These are phyloP conservation scores for Backusella tuberculispora DNA, from an alignment of 192 early-diverging fungal species.

Conservation along the genomic window DNA sequence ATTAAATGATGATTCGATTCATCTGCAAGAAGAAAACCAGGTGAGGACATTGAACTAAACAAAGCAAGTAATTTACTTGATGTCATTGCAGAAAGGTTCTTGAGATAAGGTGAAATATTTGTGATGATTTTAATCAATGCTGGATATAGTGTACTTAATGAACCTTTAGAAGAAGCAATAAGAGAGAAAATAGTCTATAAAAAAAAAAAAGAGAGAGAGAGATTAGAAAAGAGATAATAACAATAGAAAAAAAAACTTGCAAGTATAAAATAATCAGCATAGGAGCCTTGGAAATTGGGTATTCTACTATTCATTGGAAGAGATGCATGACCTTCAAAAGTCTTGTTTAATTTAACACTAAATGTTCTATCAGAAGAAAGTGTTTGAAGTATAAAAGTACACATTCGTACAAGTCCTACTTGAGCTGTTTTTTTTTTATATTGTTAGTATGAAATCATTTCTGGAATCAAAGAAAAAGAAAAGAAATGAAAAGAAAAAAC, in stretches of 20 bases:
- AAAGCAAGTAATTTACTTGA: constrained; percentile 75
- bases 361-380: constrained; percentile 70
- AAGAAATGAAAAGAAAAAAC: neutral
- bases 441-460: neutral
- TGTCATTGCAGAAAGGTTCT: constrained; percentile 69
- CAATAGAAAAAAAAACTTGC: constrained; percentile 40
- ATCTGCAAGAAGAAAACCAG: constrained; percentile 81
- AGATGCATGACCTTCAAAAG: constrained; percentile 65
- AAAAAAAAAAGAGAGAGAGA: neutral
- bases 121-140: constrained; percentile 74
- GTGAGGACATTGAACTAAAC: constrained; percentile 74
- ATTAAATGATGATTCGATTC: constrained; percentile 76
- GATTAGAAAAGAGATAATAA: neutral
- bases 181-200: constrained; percentile 74
- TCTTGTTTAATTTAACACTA: constrained; percentile 65
- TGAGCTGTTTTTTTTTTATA: constrained; percentile 45
- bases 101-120: constrained; percentile 84
- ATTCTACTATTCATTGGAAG: constrained; percentile 58
- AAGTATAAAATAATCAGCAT: constrained; percentile 83
- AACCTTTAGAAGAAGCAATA: constrained; percentile 72
- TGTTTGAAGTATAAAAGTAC: constrained; percentile 69
- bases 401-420: constrained; percentile 76
- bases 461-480: no score
- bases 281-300: constrained; percentile 59
- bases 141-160: constrained; percentile 72